phyloP scores from a whole-genome alignment of 169 alveolate genomes.

The Plasmodium vinckei region DNA sequence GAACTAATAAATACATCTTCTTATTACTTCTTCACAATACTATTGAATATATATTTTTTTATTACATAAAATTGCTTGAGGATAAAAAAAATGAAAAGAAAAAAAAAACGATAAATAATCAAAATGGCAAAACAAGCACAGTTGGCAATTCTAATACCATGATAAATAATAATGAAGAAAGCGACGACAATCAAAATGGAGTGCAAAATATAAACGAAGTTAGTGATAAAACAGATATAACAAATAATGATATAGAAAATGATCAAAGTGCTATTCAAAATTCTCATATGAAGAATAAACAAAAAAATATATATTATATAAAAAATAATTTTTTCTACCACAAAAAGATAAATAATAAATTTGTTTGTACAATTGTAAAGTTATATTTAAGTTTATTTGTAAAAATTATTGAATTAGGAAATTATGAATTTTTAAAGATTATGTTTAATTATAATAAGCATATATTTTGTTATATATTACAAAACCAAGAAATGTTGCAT shows the following conservation, averaged over 20 bases:
- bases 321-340: slow-evolving; percentile 30
- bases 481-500: slow-evolving; percentile 8
- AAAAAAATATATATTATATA: background rate
- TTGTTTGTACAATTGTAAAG: slow-evolving; percentile 22
- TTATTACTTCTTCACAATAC: slow-evolving; percentile 64
- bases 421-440: slow-evolving; percentile 60
- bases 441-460: slow-evolving; percentile 57
- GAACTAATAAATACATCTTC: slow-evolving; percentile 45
- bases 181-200: background rate
- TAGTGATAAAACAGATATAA: background rate
- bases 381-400: slow-evolving; percentile 57
- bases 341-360: slow-evolving; percentile 21
- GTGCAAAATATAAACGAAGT: background rate
- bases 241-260: background rate
- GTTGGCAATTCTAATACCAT: background rate
- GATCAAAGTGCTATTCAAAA: background rate
- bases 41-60: slow-evolving; percentile 48
- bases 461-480: slow-evolving; percentile 57
- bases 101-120: background rate
- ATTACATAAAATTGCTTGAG: background rate
- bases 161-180: background rate
- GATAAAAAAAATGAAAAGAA: background rate
- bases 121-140: background rate
- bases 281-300: slow-evolving; percentile 1
- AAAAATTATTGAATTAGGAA: slow-evolving; percentile 70